Base-by-base conservation (phyloP, 75 land plant species). In the Cunninghamia lanceolata region DNA sequence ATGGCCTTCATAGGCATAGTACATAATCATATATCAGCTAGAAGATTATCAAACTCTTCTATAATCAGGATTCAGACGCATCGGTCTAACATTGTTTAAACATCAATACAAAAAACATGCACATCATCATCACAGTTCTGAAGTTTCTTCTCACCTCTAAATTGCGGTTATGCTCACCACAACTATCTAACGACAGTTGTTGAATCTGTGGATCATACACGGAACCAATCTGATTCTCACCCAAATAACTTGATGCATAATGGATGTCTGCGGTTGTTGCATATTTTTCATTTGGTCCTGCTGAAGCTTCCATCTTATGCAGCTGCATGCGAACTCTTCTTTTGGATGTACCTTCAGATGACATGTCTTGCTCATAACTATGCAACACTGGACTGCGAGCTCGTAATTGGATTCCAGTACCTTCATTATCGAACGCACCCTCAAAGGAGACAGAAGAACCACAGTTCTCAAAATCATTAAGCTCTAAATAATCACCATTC, bases 261-360 rank as follows among this genome's bases (percentile, higher is more conserved):
- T 36, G 39, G 28, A 19, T 17, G 40, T 77, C 9, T 77, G 11
- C 2, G 38, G 17, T 36, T 34, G 38, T 35, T 35, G 35, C 14
- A 74, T 35, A 13, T 74, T 35, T 74, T 74, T 74, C 77, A 35
- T 35, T 34, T 74, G 38, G 34, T 74, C 10, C 32, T 11, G 14
- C 80, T 17, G 45, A 38, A 39, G 21, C 80, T 40, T 77, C 80
- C 80, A 77, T 77, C 40, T 77, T 77, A 39, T 78, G 81, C 43
- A 78, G 28, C 43, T 78, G 81, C 46, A 78, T 5, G 28, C 43
- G 43, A 78, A 78, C 9, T 40, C 45, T 59, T 59, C 66, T 40
- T 78, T 9, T 21, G 43, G 45, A 38, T 78, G 81, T 40, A 19
- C 46, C 81, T 21, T 78, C 81, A 19, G 43, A 78, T 39, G 43